Evolutionary conservation across 1,139 yeast genomes (phyloP), one percentile per base, ranked within the genome.

Genomic region (Zygoascus sp.): DNA sequence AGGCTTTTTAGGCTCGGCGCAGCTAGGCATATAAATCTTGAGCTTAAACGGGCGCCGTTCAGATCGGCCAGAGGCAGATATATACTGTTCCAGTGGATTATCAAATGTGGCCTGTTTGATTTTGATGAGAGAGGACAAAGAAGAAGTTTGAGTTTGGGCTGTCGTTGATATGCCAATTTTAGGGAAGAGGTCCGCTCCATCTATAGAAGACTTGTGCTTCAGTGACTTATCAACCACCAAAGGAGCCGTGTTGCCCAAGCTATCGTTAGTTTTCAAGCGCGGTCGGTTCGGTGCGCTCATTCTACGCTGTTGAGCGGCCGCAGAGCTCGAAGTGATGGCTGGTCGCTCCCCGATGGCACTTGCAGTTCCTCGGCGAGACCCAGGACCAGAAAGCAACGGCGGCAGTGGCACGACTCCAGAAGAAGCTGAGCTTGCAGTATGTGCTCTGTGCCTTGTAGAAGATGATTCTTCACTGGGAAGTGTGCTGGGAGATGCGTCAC

Each of bases 51-150:
- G 66, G 23, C 59, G 53, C 20, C 64, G 60, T 43, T 65, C 66
- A 32, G 67, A 58, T 39, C 62, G 64, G 13, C 74, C 74, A 3
- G 69, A 64, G 0, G 73, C 72, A 22, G 62, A 62, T 17, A 67
- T 61, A 54, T 65, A 72, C 48, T 66, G 68, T 44, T 69, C 73
- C 17, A 71, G 59, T 1, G 75, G 75, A 50, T 69, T 67, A 25
- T 61, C 65, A 22, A 57, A 55, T 2, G 60, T 47, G 6, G 65
- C 53, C 43, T 58, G 59, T 46, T 61, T 62, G 39, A 58, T 61
- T 35, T 55, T 55, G 39, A 65, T 62, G 27, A 60, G 59, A n/a
- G 37, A 30, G 2, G 37, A 22, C 28, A 40, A 21, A 15, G 36
- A 17, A 6, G 43, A 40, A n/a, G 36, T n/a, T 8, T 11, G 11